Base-by-base conservation (phyloP, 495 filamentous ascomycete species). In the Talaromyces nanjingensis region DNA sequence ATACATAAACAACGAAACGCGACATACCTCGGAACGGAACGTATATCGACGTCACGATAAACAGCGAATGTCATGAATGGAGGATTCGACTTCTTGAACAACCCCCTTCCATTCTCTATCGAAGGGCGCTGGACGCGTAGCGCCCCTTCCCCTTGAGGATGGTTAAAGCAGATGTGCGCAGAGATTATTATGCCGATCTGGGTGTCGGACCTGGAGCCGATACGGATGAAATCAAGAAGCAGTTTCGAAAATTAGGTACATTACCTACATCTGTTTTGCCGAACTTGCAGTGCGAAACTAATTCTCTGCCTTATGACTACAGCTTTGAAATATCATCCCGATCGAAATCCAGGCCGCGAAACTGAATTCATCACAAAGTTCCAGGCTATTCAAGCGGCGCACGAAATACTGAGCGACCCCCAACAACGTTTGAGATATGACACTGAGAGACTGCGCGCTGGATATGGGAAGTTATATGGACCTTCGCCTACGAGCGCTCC, bases 161-260 rank as follows among this genome's bases (percentile, higher is more conserved):
- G 90, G 88, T 87, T 64, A 91, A 90, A 75, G 75, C 83, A 62
- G 90, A 93, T 66, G 78, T 85, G 65, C 82, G 81, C 64, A 83
- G 84, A 69, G 87, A 97, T 75, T 97, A 96, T 79, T 97, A 97
- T 74, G 85, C 85, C 49, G 92, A 96, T 76, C 81, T 97, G 33
- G 90, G 89, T 59, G 71, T 96, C 11, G 68, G 79, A 0, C 72
- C 84, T 7, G 79, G 76, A 63, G 90, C 89, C 39, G 84, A 88
- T 65, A 67, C 80, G 4, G 82, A 84, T 4, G 91, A 94, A 42
- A 85, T 96, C 68, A 94, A 91, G 74, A 92, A 86, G 76, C 89
- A 92, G 68, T 97, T 92, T 77, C 84, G 86, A 68, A 92, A 91
- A 74, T 81, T 96, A 68, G 90, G 90, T 92, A 77, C 12, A 7